Conservation (phyloP, 345 rosid genomes). For the Salix purpurea region DNA sequence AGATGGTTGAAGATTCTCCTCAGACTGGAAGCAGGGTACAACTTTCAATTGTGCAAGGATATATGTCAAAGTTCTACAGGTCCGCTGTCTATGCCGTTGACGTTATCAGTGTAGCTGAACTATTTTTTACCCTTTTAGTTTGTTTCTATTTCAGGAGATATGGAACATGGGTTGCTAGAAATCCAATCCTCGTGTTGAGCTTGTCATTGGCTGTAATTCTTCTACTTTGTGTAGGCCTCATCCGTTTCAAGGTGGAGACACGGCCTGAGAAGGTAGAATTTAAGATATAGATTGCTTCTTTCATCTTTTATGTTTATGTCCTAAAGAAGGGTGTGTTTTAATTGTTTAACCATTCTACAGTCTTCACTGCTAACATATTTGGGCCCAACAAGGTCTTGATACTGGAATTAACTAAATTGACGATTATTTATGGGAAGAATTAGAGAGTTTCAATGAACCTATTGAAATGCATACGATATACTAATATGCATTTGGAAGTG, state of each 20-base stretch:
- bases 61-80: slow-evolving; percentile 83
- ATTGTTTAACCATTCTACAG: background rate
- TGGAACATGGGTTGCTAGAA: slow-evolving; percentile 90
- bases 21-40: slow-evolving; percentile 53
- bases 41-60: slow-evolving; percentile 86
- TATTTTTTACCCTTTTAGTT: slow-evolving; percentile 10
- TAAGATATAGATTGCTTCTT: background rate
- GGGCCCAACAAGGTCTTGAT: background rate
- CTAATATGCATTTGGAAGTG: background rate
- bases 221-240: slow-evolving; percentile 77
- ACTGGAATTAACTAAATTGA: background rate
- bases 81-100: slow-evolving; percentile 22
- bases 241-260: slow-evolving; percentile 94
- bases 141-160: slow-evolving; percentile 57
- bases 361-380: background rate
- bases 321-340: background rate
- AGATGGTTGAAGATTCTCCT: slow-evolving; percentile 73
- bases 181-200: slow-evolving; percentile 63
- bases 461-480: background rate
- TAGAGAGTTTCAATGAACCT: background rate
- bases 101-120: slow-evolving; percentile 8
- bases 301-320: background rate
- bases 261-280: slow-evolving; percentile 83
- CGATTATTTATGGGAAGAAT: background rate
- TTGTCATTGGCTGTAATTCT: slow-evolving; percentile 63